phyloP scores from a whole-genome alignment of 1,284 basidiomycete genomes.

The Sanghuangporus sanghuang region DNA sequence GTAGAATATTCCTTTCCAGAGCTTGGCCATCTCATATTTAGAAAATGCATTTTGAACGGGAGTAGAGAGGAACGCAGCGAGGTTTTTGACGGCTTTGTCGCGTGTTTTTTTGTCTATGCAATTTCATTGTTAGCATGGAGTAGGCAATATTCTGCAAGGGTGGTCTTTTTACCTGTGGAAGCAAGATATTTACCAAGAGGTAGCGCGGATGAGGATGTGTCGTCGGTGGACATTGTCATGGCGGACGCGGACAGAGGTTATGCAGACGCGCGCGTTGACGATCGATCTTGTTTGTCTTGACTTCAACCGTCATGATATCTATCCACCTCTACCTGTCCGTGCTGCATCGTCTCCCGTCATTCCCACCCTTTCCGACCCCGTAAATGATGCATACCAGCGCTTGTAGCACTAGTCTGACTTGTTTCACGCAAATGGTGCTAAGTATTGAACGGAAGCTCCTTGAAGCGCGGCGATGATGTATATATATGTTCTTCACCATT shows the following conservation, averaged over 20 bases:
- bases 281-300: too few species aligned
- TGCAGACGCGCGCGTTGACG: too few species aligned
- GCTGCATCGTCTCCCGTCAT: too few species aligned
- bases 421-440: not conserved
- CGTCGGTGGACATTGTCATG: conserved; percentile 30
- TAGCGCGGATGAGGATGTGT: conserved; percentile 27
- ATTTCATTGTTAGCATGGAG: conserved; percentile 21
- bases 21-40: conserved; percentile 78
- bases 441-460: not conserved
- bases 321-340: too few species aligned
- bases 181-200: conserved; percentile 88
- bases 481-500: not conserved
- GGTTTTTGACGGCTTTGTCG: conserved; percentile 81
- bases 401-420: too few species aligned
- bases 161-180: conserved; percentile 61
- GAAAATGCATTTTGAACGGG: conserved; percentile 51
- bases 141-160: conserved; percentile 4
- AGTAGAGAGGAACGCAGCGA: conserved; percentile 72
- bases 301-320: too few species aligned
- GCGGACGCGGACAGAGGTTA: conserved; percentile 6
- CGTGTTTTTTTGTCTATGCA: conserved; percentile 80
- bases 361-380: too few species aligned
- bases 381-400: too few species aligned
- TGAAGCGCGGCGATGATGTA: not conserved
- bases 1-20: conserved; percentile 99